Conservation (phyloP, 306 rosid species). For the Medicago arabica region DNA sequence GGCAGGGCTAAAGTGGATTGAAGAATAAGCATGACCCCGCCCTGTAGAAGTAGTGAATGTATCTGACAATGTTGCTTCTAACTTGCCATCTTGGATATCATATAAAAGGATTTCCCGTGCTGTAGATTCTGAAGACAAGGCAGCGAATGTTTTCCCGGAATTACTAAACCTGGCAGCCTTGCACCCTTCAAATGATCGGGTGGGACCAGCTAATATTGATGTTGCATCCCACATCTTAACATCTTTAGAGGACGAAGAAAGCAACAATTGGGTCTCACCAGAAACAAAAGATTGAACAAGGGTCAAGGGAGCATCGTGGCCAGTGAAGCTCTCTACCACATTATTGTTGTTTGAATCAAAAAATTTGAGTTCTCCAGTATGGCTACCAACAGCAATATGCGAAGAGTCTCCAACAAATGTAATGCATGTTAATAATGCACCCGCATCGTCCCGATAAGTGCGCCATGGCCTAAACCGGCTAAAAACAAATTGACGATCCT, state of each 20-base stretch:
- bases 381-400: conserved; percentile 89
- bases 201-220: conserved; percentile 76
- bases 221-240: conserved; percentile 90
- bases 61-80: conserved; percentile 70
- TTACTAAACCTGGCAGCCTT: conserved; percentile 95
- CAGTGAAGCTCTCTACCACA: conserved; percentile 77
- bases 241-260: conserved; percentile 89
- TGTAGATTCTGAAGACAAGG: conserved; percentile 71
- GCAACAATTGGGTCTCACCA: conserved; percentile 77
- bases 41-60: conserved; percentile 65
- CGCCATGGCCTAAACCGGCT: conserved; percentile 98
- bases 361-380: conserved; percentile 85
- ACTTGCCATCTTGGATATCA: conserved; percentile 72
- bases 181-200: conserved; percentile 87
- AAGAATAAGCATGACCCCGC: conserved; percentile 81
- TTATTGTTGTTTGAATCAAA: conserved; percentile 77
- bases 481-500: conserved; percentile 94
- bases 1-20: conserved; percentile 81
- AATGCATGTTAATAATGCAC: conserved; percentile 83
- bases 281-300: conserved; percentile 76
- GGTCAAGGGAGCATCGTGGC: conserved; percentile 90
- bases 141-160: conserved; percentile 77
- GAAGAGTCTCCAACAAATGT: conserved; percentile 87
- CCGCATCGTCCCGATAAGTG: conserved; percentile 88
- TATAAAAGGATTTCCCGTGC: conserved; percentile 83